These are phyloP conservation scores for Wickerhamomyces bisporus DNA, from an alignment of 805 yeast species.

Conservation along the genomic window DNA sequence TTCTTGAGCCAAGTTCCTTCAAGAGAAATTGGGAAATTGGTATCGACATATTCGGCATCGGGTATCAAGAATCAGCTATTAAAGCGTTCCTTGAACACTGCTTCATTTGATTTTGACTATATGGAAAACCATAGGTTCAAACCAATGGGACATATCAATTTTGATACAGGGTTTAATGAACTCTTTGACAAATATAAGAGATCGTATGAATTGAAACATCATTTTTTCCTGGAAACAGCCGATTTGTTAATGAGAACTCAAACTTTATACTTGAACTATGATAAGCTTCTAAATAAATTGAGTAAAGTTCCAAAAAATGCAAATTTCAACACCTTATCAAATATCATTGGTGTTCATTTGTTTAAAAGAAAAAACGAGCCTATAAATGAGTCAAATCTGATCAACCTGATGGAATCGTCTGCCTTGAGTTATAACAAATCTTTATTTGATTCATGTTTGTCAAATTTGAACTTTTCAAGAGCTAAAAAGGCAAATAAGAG, in stretches of 20 bases:
- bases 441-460: slow-evolving; percentile 5
- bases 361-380: neutral
- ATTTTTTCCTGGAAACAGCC: slow-evolving; percentile 4
- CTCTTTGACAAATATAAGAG: neutral
- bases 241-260: neutral
- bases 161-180: slow-evolving; percentile 1
- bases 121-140: slow-evolving; percentile 1
- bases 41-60: neutral
- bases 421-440: slow-evolving; percentile 2
- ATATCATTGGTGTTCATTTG: slow-evolving; percentile 4
- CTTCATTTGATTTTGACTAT: neutral
- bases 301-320: slow-evolving; percentile 1
- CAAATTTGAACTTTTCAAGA: slow-evolving; percentile 2
- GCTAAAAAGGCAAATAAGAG: slow-evolving; percentile 1
- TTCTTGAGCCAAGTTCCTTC: neutral
- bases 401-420: slow-evolving; percentile 4
- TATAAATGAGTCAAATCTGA: slow-evolving; percentile 3
- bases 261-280: slow-evolving; percentile 1
- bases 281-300: slow-evolving; percentile 2
- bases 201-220: neutral
- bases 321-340: slow-evolving; percentile 5
- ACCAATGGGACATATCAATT: neutral
- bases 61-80: neutral
- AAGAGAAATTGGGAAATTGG: neutral
- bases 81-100: neutral